Evolutionary conservation across 306 rosid genomes (phyloP), one percentile per base, ranked within the genome.

Genomic region (Cucurbita pepo): DNA sequence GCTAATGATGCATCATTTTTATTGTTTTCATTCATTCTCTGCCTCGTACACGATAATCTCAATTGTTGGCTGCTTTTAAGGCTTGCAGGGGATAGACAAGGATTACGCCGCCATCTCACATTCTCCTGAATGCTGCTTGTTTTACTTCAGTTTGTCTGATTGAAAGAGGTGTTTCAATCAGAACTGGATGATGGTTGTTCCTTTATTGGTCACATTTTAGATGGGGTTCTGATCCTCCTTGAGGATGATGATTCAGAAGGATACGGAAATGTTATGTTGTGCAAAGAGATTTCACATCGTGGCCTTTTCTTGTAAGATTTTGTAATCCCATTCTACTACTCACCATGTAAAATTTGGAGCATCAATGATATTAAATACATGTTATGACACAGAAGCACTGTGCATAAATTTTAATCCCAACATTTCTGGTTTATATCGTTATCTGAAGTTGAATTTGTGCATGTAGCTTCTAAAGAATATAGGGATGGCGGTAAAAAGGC

Each of bases 171-270:
- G 36, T 64, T 64, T 64, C 37, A 12, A 64, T 64, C 71, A 41
- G 19, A 64, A 19, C 71, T 30, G 73, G 34, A 69, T 69, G 45
- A 22, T 45, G 22, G 72, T 67, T 66, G 72, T 45, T 66, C 72
- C 55, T 66, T 19, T 63, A 51, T 51, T 41, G 37, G 71, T 64
- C 30, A 41, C 70, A 3, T 44, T 66, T 45, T 21, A 6, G 55
- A 66, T 69, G 22, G 25, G 43, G 44, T 69, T 69, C 53, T 69
- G 73, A 69, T 69, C 58, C 22, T 22, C 14, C 15, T 48, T 7
- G 73, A 48, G 54, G 22, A 69, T 48, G 57, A 52, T 30, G 57
- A 52, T 30, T 69, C 43, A 50, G 73, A 69, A 69, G 14, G 58
- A 15, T 48, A 48, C 14, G 58, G 41, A 13, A 56, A 44, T 22